A percentile compares a stretch with the other conserved stretches of the same genome.
These are phyloP conservation scores for Infundibulicybe gibba DNA, from an alignment of 768 basidiomycete species.

Conservation along the genomic window DNA sequence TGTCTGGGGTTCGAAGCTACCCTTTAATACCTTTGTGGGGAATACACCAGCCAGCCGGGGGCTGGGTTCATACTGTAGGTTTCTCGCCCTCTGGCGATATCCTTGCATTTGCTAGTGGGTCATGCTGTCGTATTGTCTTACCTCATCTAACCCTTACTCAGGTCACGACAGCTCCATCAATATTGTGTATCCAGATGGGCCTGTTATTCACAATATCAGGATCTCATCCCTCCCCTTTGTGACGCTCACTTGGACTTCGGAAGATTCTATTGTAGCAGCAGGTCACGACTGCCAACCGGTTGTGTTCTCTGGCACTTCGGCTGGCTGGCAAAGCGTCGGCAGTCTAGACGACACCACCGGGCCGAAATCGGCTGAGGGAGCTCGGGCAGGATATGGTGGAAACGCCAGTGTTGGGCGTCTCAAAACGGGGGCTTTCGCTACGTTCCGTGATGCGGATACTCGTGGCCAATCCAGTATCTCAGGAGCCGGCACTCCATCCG, in stretches of 20 bases:
- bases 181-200: slow-evolving; percentile 86
- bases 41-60: slow-evolving; percentile 87
- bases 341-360: slow-evolving; percentile 82
- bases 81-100: slow-evolving; percentile 97
- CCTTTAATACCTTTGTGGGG: slow-evolving; percentile 98
- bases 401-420: slow-evolving; percentile 62
- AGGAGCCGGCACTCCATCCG: slow-evolving; percentile 20
- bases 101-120: slow-evolving; percentile 89
- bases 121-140: not conserved
- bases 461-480: slow-evolving; percentile 49
- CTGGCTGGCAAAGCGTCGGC: slow-evolving; percentile 77
- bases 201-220: slow-evolving; percentile 69
- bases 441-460: slow-evolving; percentile 89
- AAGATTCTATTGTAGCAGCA: slow-evolving; percentile 81
- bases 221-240: slow-evolving; percentile 78
- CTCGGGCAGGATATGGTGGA: slow-evolving; percentile 43
- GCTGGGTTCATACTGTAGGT: slow-evolving; percentile 95
- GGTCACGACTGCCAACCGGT: slow-evolving; percentile 98
- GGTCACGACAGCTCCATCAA: slow-evolving; percentile 95
- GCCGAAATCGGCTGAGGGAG: slow-evolving; percentile 36
- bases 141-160: slow-evolving; percentile 22
- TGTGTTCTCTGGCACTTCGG: slow-evolving; percentile 71
- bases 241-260: slow-evolving; percentile 82
- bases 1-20: slow-evolving; percentile 97
- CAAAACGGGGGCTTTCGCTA: slow-evolving; percentile 91